Evolutionary conservation across 2,329 filamentous ascomycete species (phyloP).

Genomic region (Chalaropsis thielavioides): DNA sequence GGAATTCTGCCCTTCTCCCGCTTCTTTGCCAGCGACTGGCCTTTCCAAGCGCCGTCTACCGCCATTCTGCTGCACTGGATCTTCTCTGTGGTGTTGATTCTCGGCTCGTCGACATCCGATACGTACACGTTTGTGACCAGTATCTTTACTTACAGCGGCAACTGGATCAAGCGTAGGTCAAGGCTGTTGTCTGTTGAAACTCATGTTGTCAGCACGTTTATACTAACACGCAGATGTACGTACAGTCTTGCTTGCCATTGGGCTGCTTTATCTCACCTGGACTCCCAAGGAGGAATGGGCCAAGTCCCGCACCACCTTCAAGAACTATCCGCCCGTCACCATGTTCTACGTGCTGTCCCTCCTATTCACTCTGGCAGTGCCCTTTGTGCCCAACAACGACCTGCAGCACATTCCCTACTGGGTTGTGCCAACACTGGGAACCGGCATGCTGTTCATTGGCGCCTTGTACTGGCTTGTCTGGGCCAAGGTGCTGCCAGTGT

Average conservation of each 20-base stretch:
- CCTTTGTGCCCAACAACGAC: constrained; percentile 39
- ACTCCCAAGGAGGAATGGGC: constrained; percentile 37
- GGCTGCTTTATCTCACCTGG: constrained; percentile 38
- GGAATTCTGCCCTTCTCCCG: constrained; percentile 50
- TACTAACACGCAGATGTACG: constrained; percentile 23
- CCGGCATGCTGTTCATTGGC: constrained; percentile 37
- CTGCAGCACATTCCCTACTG: constrained; percentile 41
- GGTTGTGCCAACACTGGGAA: constrained; percentile 40
- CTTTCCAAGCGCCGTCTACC: constrained; percentile 34
- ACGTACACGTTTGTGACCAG: constrained; percentile 15
- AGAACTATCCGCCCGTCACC: constrained; percentile 28
- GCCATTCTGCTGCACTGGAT: constrained; percentile 14
- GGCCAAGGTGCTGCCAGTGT: constrained; percentile 34
- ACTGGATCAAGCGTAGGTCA: constrained; percentile 42
- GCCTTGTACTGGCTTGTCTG: constrained; percentile 39
- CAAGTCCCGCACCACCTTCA: constrained; percentile 36
- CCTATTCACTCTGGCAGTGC: constrained; percentile 37
- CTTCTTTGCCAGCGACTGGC: constrained; percentile 55
- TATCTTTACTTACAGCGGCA: constrained; percentile 29
- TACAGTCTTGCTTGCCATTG: constrained; percentile 41
- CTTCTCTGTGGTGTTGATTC: constrained; percentile 12
- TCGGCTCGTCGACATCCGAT: constrained; percentile 6
- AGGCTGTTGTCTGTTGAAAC: constrained; percentile 28
- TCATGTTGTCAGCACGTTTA: constrained; percentile 26
- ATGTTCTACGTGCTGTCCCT: constrained; percentile 37